Evolutionary conservation across 2,329 filamentous ascomycete species (phyloP), one percentile per base, ranked within the genome.

Genomic region (Kalaharituber pfeilii): DNA sequence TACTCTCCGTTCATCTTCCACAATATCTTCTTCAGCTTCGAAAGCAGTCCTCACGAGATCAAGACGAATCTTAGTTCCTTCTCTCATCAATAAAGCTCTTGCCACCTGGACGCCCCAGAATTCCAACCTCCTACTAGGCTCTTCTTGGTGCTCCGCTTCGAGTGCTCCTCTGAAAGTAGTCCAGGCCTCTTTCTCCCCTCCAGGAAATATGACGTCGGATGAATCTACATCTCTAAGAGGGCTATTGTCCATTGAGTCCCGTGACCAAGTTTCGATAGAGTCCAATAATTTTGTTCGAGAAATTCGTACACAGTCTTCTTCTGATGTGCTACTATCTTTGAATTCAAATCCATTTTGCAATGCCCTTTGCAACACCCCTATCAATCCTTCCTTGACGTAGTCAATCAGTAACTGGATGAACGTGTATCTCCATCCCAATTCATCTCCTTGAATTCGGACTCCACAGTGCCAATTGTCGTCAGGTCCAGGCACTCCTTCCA

Each of bases 41-140:
- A 80, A 82, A 3, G 77, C 76, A 28, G 72, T 71, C 62, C 80
- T 78, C 20, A 79, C 73, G 57, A 73, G 73, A 15, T 70, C 68
- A 65, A 75, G 80, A 42, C 75, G 74, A 47, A 82, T 69, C 2
- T 71, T 72, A 57, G 73, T 72, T 0, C 71, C 73, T 20, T 74
- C 73, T 60, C 75, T 75, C 69, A 79, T 72, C 49, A 83, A 63
- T 1, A 82, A 60, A 0, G 78, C 76, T 53, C 78, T 70, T 1
- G 74, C 77, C 15, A 82, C 75, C 53, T 75, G 75, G 53, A 76
- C 68, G 3, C 71, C 76, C 80, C 80, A 83, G 62, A 77, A 79
- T 30, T 66, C 62, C 51, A 70, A 66, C 2, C 71, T 72, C 13
- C 50, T 47, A 26, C 56, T 58, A 44, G 53, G 59, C 29, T 49